These are phyloP conservation scores for Cladophialophora immunda DNA, from an alignment of 2,329 filamentous ascomycete genomes.

Conservation along the genomic window DNA sequence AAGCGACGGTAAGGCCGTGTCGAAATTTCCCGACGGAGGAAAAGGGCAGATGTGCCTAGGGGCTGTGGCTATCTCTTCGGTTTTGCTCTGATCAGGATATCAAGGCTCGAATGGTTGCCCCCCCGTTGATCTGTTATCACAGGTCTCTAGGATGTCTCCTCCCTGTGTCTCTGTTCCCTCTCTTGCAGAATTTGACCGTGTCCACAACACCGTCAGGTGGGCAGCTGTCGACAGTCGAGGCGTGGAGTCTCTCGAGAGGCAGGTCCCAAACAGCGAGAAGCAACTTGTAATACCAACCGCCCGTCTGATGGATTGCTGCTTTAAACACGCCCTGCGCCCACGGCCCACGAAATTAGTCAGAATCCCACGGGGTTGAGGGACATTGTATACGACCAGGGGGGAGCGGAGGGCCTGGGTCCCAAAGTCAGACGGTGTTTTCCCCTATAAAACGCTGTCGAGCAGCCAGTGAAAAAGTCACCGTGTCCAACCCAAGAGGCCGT, in stretches of 20 bases:
- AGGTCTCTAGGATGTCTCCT: neutral
- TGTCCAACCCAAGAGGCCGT: neutral
- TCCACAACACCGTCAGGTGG: slow-evolving; percentile 6
- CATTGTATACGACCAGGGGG: neutral
- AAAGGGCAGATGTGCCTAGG: neutral
- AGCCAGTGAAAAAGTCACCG: slow-evolving; percentile 5
- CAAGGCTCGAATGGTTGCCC: neutral
- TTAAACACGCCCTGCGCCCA: slow-evolving; percentile 8
- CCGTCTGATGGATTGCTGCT: slow-evolving; percentile 20
- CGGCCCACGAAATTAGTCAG: slow-evolving; percentile 25
- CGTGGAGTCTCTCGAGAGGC: slow-evolving; percentile 25
- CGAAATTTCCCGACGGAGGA: neutral
- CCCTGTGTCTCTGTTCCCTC: too few relatives aligned
- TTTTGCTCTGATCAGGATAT: neutral
- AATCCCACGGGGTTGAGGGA: neutral
- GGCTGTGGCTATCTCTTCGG: neutral
- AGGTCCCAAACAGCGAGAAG: slow-evolving; percentile 18
- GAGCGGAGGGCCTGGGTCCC: neutral
- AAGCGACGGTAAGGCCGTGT: neutral
- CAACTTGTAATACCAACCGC: slow-evolving; percentile 22
- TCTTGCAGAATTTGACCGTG: neutral
- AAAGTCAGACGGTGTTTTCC: neutral
- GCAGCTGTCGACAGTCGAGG: slow-evolving; percentile 4
- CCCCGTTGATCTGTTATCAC: neutral
- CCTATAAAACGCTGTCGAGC: slow-evolving; percentile 8